These are phyloP conservation scores for Singerocomus inundabilis DNA, from an alignment of 1,284 basidiomycete genomes.

Conservation along the genomic window DNA sequence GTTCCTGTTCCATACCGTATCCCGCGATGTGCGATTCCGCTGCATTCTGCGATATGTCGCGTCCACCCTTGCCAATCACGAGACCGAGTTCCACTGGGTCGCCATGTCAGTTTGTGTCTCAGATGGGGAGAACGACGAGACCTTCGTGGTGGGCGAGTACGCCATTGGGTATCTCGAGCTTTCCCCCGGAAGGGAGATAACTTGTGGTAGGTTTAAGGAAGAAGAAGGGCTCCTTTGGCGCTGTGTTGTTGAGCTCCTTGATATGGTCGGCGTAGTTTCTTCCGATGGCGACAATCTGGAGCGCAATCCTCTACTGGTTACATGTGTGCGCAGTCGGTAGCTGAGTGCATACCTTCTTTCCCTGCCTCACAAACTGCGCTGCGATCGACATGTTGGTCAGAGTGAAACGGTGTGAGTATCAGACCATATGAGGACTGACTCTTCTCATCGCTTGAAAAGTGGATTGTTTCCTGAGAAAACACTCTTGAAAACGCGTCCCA, in stretches of 20 bases:
- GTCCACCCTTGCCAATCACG: conserved; percentile 85
- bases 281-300: conserved; percentile 86
- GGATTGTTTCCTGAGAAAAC: no score
- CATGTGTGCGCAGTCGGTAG: no score
- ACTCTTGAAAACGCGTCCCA: no score
- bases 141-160: conserved; percentile 91
- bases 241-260: conserved; percentile 88
- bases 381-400: conserved; percentile 33
- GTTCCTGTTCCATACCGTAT: conserved; percentile 67
- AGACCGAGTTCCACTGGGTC: conserved; percentile 95
- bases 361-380: conserved; percentile 42
- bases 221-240: conserved; percentile 96
- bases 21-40: conserved; percentile 86
- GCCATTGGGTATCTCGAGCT: conserved; percentile 85
- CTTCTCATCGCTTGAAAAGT: no score
- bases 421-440: no score
- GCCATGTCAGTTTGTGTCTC: not conserved
- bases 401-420: no score
- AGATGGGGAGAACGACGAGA: conserved; percentile 33
- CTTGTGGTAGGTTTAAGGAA: conserved; percentile 96
- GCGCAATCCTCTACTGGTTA: no score
- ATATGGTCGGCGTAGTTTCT: conserved; percentile 84
- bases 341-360: conserved; percentile 24
- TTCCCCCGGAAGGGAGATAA: conserved; percentile 76
- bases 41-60: conserved; percentile 73